Evolutionary conservation across 2,329 filamentous ascomycete genomes (phyloP).

Genomic region (Huntiella savannae): DNA sequence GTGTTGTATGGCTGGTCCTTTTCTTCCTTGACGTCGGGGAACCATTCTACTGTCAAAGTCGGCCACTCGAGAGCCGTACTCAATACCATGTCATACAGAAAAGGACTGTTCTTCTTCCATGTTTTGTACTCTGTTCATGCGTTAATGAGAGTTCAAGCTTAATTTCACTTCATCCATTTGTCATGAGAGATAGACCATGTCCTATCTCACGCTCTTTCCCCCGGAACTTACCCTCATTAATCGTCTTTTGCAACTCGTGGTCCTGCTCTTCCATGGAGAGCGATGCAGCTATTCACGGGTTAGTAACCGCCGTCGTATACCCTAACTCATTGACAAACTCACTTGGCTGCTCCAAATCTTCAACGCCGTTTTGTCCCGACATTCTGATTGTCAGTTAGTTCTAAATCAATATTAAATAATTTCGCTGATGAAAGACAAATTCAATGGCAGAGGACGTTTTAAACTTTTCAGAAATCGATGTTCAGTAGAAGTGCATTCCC

Average conservation of each 20-base stretch:
- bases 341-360: constrained; percentile 10
- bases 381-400: background rate
- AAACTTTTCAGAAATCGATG: too few relatives aligned
- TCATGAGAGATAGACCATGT: too few relatives aligned
- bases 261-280: constrained; percentile 45
- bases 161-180: background rate
- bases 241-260: constrained; percentile 62
- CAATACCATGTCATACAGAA: constrained; percentile 94
- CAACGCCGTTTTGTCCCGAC: constrained; percentile 1
- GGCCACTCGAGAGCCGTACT: constrained; percentile 93
- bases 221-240: constrained; percentile 58
- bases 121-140: constrained; percentile 72
- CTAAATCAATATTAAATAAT: too few relatives aligned
- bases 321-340: background rate
- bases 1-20: constrained; percentile 73
- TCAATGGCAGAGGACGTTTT: too few relatives aligned
- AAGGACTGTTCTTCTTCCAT: constrained; percentile 99
- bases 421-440: too few relatives aligned
- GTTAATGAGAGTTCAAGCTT: constrained; percentile 11
- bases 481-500: too few relatives aligned
- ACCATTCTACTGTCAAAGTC: constrained; percentile 93
- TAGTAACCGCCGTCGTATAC: background rate
- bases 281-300: constrained; percentile 7
- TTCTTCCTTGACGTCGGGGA: constrained; percentile 79
- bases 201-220: background rate